phyloP scores from a whole-genome alignment of 345 rosid genomes.

The Aquilaria yunnanensis region DNA sequence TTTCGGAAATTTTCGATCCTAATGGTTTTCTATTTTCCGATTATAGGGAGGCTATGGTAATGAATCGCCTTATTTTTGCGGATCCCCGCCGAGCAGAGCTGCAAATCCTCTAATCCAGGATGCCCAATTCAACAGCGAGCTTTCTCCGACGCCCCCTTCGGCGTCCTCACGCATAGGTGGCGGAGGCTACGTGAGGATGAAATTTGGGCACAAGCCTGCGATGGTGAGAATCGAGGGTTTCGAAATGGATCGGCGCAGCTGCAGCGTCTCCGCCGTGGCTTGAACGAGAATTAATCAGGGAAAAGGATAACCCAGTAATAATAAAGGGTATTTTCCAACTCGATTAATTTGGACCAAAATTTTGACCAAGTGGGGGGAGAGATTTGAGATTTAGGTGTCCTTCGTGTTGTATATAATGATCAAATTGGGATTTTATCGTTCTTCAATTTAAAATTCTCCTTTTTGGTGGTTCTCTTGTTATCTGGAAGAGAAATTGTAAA shows the following conservation, averaged over 20 bases:
- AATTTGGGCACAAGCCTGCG: constrained; percentile 50
- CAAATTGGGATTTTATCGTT: not conserved
- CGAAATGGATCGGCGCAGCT: constrained; percentile 47
- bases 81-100: constrained; percentile 72
- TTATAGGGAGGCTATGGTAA: constrained; percentile 41
- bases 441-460: not conserved
- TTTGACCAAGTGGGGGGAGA: constrained; percentile 18
- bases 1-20: not conserved
- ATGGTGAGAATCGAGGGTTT: constrained; percentile 84
- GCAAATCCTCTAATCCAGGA: constrained; percentile 67
- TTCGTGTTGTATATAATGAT: constrained; percentile 21
- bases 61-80: constrained; percentile 57
- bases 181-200: constrained; percentile 53
- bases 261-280: constrained; percentile 75
- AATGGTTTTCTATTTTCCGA: not conserved
- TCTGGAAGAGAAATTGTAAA: constrained; percentile 9
- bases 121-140: constrained; percentile 44
- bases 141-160: constrained; percentile 24
- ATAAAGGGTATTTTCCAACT: not conserved
- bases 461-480: constrained; percentile 9
- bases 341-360: constrained; percentile 8
- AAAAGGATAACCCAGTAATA: not conserved
- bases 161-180: constrained; percentile 35
- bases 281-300: constrained; percentile 12
- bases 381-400: constrained; percentile 8